A percentile compares a stretch with the other conserved stretches of the same genome.
phyloP scores from a whole-genome alignment of 176 grass and related monocot genomes.

The Ananas comosus region DNA sequence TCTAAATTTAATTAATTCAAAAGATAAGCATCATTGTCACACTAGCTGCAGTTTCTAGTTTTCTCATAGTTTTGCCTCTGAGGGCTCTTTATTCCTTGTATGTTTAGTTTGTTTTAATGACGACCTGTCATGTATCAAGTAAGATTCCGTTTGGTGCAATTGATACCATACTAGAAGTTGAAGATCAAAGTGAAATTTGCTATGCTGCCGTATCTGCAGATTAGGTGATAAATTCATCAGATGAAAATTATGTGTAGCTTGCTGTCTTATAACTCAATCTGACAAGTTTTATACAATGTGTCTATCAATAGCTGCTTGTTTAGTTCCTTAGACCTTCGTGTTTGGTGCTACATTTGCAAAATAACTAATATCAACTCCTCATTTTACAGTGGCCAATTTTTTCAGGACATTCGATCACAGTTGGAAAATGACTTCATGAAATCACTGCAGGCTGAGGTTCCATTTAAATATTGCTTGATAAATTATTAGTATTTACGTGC shows the following conservation, averaged over 20 bases:
- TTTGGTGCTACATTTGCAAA: slow-evolving; percentile 21
- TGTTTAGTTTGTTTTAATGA: no score
- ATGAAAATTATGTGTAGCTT: no score
- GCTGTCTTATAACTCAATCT: neutral
- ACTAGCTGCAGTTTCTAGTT: no score
- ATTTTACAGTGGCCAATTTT: slow-evolving; percentile 77
- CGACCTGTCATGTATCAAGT: no score
- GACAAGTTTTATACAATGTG: no score
- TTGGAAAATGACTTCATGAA: slow-evolving; percentile 89
- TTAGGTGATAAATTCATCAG: neutral
- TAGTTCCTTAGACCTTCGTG: slow-evolving; percentile 1
- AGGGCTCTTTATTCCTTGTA: no score
- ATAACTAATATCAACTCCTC: slow-evolving; percentile 12
- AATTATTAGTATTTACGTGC: neutral
- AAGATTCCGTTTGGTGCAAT: no score
- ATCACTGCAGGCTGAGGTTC: slow-evolving; percentile 72
- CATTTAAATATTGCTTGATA: slow-evolving; percentile 3
- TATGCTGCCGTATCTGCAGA: neutral
- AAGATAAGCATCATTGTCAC: no score
- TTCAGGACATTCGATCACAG: slow-evolving; percentile 69
- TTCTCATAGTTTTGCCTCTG: no score
- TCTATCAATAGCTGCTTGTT: neutral
- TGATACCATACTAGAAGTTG: no score
- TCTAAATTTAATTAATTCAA: no score
- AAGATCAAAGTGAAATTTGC: no score